These are phyloP conservation scores for Fraxinus greggii DNA, from an alignment of 305 asterid species.

Conservation along the genomic window DNA sequence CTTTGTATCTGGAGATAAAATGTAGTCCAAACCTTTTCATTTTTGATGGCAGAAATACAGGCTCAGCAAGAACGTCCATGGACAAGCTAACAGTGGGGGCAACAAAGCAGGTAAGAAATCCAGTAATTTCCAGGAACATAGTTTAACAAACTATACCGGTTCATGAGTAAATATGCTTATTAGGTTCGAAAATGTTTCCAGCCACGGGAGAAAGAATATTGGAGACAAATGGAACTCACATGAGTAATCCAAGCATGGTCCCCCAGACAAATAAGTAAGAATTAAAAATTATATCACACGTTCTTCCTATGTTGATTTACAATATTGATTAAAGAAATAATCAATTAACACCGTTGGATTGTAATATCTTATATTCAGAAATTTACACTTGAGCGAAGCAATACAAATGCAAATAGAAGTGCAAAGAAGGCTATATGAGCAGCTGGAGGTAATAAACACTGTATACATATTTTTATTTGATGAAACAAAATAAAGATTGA, in stretches of 20 bases:
- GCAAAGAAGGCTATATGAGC: slow-evolving; percentile 82
- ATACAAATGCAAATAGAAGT: slow-evolving; percentile 90
- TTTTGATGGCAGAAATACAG: slow-evolving; percentile 75
- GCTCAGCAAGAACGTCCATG: slow-evolving; percentile 81
- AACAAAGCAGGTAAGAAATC: slow-evolving; percentile 65
- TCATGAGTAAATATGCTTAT: background rate
- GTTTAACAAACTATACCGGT: slow-evolving; percentile 5
- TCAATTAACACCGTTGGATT: slow-evolving; percentile 14
- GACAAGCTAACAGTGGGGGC: slow-evolving; percentile 66
- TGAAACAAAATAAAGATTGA: slow-evolving; percentile 1
- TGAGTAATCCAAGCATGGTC: slow-evolving; percentile 45
- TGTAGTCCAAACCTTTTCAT: slow-evolving; percentile 19
- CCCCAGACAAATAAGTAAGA: slow-evolving; percentile 66
- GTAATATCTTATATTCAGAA: slow-evolving; percentile 43
- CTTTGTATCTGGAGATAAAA: slow-evolving; percentile 1
- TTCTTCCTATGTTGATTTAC: background rate
- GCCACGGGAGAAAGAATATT: slow-evolving; percentile 60
- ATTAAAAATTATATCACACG: slow-evolving; percentile 16
- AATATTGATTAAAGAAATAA: background rate
- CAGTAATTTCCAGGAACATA: slow-evolving; percentile 18
- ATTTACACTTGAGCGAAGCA: slow-evolving; percentile 69
- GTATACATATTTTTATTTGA: background rate
- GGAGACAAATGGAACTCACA: slow-evolving; percentile 50
- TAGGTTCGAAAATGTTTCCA: slow-evolving; percentile 35
- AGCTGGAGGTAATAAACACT: slow-evolving; percentile 70